Evolutionary conservation across 257 asterid species (phyloP), one percentile per base, ranked within the genome.

Genomic region (Salvia hispanica): DNA sequence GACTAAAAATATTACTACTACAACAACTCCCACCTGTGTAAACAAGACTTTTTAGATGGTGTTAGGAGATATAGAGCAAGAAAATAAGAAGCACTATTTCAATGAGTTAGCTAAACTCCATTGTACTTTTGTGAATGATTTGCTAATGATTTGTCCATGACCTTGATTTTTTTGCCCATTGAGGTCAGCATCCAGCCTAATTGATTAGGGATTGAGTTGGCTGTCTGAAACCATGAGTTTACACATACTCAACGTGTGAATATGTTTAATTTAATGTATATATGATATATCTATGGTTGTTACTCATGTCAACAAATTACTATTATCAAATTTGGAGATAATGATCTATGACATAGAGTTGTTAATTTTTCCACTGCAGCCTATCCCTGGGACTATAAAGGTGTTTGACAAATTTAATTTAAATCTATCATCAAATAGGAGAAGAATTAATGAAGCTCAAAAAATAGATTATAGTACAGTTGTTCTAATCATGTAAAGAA

Each of bases 21-120:
- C 73, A 88, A 81, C 97, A 76, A 91, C 96, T 82, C 92, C 78
- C 81, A 90, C 89, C 95, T 54, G 77, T 79, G 72, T n/a, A 79
- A 79, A 53, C 77, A 37, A 45, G 75, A 85, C 86, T 83, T 82
- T 83, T 80, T 79, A 56, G 31, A 31, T 39, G 69, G 66, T 37
- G 43, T 59, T 58, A 28, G 65, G 61, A 61, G 13, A 25, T 5
- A 37, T 67, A 37, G 33, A 63, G 55, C 16, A 66, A 51, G 67
- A 36, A 70, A 62, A 71, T 58, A 62, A 7, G 40, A 44, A 59
- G 62, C 70, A 46, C 47, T 46, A 51, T 69, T 57, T 58, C 75
- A 63, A 57, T 68, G 67, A 74, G 66, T 74, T 55, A 73, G 57
- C 77, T 53, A 63, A 40, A 62, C 51, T 47, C 34, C 62, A 56